These are phyloP conservation scores for Dothidotthia symphoricarpi DNA, from an alignment of 2,329 filamentous ascomycete genomes.

Conservation along the genomic window DNA sequence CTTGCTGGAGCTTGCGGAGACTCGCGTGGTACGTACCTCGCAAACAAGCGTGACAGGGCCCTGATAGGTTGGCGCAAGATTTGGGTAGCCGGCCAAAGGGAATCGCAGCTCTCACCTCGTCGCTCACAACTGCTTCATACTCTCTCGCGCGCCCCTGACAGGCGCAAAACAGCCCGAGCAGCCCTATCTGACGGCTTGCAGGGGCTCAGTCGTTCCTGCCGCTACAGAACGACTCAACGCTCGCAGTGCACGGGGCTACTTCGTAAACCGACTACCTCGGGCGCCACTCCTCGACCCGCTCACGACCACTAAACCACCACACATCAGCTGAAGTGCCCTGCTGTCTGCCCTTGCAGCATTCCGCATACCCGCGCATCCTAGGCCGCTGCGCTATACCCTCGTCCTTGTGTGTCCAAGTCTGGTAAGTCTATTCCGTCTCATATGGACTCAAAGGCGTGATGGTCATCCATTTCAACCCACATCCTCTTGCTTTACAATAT, in stretches of 20 bases:
- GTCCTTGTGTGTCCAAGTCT: conserved; percentile 12
- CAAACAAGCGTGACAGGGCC: conserved; percentile 6
- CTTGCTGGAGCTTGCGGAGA: background rate
- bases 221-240: conserved; percentile 1
- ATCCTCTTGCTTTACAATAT: conserved; percentile 7
- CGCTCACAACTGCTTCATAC: background rate
- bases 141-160: background rate
- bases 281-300: conserved; percentile 18
- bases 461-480: background rate
- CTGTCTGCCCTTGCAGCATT: conserved; percentile 9
- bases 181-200: conserved; percentile 1
- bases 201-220: background rate
- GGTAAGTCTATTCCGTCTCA: conserved; percentile 17
- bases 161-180: too few relatives aligned
- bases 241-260: background rate
- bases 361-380: conserved; percentile 8
- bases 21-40: conserved; percentile 1
- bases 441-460: background rate
- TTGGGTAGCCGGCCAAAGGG: conserved; percentile 8
- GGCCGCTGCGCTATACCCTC: conserved; percentile 20
- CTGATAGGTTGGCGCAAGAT: conserved; percentile 15
- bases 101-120: conserved; percentile 1
- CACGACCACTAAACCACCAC: conserved; percentile 18
- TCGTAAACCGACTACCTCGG: conserved; percentile 2
- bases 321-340: conserved; percentile 4